Percentiles rank a stretch among this genome's conserved stretches.
Evolutionary conservation across 805 yeast species (phyloP).

Genomic region (Candida palmyrensis): DNA sequence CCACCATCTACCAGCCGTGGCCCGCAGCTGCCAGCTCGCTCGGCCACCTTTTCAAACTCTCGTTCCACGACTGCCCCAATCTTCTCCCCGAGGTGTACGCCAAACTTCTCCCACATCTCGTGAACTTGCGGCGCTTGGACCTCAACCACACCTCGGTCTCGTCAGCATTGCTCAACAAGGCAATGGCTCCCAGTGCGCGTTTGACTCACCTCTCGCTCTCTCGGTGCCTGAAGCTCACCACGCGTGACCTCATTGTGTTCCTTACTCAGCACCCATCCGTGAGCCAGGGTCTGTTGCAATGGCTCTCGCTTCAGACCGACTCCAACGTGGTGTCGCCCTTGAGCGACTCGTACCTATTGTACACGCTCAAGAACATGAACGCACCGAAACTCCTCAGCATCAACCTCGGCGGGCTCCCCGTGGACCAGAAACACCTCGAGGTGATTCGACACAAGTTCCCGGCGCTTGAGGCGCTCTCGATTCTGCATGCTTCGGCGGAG

Average conservation of each 20-base stretch:
- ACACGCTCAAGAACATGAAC: constrained; percentile 38
- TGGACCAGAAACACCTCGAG: constrained; percentile 34
- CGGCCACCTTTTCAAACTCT: constrained; percentile 39
- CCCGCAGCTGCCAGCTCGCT: constrained; percentile 8
- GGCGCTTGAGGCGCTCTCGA: constrained; percentile 36
- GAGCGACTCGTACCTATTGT: constrained; percentile 43
- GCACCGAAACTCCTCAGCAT: constrained; percentile 45
- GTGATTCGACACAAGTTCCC: constrained; percentile 37
- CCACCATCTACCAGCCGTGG: constrained; percentile 4
- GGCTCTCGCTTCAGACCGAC: constrained; percentile 66
- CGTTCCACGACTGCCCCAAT: constrained; percentile 87
- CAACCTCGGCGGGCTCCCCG: constrained; percentile 63
- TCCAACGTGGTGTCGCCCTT: constrained; percentile 58
- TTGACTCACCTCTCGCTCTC: constrained; percentile 71
- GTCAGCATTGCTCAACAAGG: constrained; percentile 48
- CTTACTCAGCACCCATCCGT: constrained; percentile 68
- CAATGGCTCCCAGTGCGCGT: constrained; percentile 50
- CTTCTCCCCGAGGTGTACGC: constrained; percentile 53
- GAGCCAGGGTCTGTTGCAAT: constrained; percentile 42
- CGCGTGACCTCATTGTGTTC: constrained; percentile 66
- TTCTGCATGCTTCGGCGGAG: constrained; percentile 31
- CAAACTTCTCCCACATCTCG: constrained; percentile 52
- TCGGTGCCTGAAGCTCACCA: constrained; percentile 55
- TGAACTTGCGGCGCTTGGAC: constrained; percentile 62
- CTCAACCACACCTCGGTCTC: constrained; percentile 76